A percentile compares a stretch with the other conserved stretches of the same genome.
Conservation (phyloP, 2,329 filamentous ascomycete species). For the Penicillium sp. region DNA sequence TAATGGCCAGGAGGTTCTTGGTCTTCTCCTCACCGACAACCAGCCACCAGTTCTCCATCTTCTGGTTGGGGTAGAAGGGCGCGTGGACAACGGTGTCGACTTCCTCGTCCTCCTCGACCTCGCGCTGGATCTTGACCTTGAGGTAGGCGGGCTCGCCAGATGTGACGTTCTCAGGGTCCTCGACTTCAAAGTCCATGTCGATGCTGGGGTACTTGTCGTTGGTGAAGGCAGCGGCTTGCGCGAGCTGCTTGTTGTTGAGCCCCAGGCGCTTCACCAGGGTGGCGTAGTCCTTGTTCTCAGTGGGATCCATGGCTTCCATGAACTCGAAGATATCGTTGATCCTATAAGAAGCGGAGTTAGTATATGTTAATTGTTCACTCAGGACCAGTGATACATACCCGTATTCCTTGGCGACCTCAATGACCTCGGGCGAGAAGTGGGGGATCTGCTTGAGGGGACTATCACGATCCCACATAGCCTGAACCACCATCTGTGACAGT, state of each 20-base stretch:
- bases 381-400: conserved; percentile 57
- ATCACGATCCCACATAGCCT: conserved; percentile 98
- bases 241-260: conserved; percentile 78
- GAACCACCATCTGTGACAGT: conserved; percentile 98
- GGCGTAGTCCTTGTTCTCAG: conserved; percentile 81
- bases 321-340: conserved; percentile 97
- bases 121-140: conserved; percentile 80
- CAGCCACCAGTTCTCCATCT: conserved; percentile 98
- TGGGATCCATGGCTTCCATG: conserved; percentile 98
- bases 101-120: conserved; percentile 72
- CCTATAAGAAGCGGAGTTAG: conserved; percentile 44
- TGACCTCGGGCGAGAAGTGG: conserved; percentile 81
- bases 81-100: conserved; percentile 86
- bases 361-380: conserved; percentile 27
- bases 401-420: conserved; percentile 78
- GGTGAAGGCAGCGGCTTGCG: conserved; percentile 89
- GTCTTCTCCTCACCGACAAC: conserved; percentile 91
- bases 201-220: conserved; percentile 96
- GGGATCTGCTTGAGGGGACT: conserved; percentile 97
- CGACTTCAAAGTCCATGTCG: conserved; percentile 83
- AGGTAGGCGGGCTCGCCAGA: conserved; percentile 81
- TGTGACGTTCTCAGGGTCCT: conserved; percentile 76
- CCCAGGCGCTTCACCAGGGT: conserved; percentile 75
- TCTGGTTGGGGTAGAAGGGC: conserved; percentile 88
- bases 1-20: conserved; percentile 87